Evolutionary conservation across 495 filamentous ascomycete species (phyloP), one percentile per base, ranked within the genome.

Genomic region (Aspergillus sparsus): DNA sequence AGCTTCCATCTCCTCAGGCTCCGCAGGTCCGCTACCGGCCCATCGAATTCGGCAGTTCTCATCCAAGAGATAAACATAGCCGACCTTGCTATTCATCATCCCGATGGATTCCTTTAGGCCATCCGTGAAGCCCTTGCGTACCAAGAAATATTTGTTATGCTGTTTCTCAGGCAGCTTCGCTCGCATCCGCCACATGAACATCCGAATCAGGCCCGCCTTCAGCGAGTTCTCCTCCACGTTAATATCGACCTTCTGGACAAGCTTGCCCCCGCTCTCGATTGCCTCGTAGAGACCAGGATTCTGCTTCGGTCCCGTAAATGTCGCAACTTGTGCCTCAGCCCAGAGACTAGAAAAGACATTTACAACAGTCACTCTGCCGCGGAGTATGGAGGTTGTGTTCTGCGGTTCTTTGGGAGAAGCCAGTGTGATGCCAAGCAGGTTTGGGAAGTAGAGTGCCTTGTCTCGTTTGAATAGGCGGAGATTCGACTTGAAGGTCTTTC

Each of bases 1-100:
- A 4, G 84, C 82, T 55, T 88, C 84, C 69, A 81, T 82, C 79
- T 98, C 94, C 16, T 78, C 81, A 5, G 73, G 78, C 47, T 86
- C 80, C 12, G 89, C 88, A 41, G 78, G 71, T n/a, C 91, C 94
- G 72, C 91, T 93, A 4, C 90, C 94, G 0, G 93, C 94, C 94
- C 94, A 99, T 36, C 94, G 83, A 60, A 99, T 97, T 75, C 83
- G 87, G 74, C 91, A 95, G 49, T 91, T 76, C 64, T 84, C 78
- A 76, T 99, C 94, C 58, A 99, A 73, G 56, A 99, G 79, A 76
- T 96, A 99, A 31, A 92, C 90, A 78, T 97, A 97, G 11, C 95
- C 95, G 10, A 97, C 93, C 75, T 89, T 92, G 42, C 81, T 83
- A 74, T 98, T 99, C 71, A 91, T 70, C 68, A 94, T 75, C 3